Evolutionary conservation across 176 grass and related monocot species (phyloP), one percentile per base, ranked within the genome.

Genomic region (Avena atlantica): DNA sequence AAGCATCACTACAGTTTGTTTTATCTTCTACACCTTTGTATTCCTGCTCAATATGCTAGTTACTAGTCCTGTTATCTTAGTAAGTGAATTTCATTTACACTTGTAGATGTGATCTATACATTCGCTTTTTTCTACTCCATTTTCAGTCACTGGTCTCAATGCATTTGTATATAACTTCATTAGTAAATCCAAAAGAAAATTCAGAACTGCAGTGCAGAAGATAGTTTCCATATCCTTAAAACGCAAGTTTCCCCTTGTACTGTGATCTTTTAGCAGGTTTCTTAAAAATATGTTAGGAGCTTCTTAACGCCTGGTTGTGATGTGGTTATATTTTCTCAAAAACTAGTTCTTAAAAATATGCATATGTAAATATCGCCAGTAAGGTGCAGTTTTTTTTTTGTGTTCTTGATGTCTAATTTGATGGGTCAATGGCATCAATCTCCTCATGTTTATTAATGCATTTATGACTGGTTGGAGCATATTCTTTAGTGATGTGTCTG

Each of bases 371-470:
- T 65, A 84, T 60, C n/a, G 37, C 9, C 50, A 20, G 60, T 76
- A 87, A 73, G 62, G 60, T 56, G 13, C 56, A 77, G 7, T 37
- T 88, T 65, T 65, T 13, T 45, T 25, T 25, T 25, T 42, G 27
- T 31, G 52, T 76, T 81, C 12, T 67, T 87, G 37, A 63, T 91
- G 36, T 78, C 51, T 81, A 70, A 48, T 78, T 53, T 16, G 53
- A 78, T 40, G 49, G 65, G 82, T 81, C 31, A 12, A 31, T 71
- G 78, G 82, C 52, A 65, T 64, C 78, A 62, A 56, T 67, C 58
- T 82, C 29, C 21, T 71, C 70, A 71, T 88, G 78, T 85, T 84
- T 91, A 55, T 78, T 85, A 88, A 71, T 91, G 21, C 52, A 77
- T 78, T 49, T 67, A 78, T 78, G 1, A 67, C 64, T 67, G 19